Conservation (phyloP, 2,329 filamentous ascomycete genomes). For the Trichoderma atrobrunneum region DNA sequence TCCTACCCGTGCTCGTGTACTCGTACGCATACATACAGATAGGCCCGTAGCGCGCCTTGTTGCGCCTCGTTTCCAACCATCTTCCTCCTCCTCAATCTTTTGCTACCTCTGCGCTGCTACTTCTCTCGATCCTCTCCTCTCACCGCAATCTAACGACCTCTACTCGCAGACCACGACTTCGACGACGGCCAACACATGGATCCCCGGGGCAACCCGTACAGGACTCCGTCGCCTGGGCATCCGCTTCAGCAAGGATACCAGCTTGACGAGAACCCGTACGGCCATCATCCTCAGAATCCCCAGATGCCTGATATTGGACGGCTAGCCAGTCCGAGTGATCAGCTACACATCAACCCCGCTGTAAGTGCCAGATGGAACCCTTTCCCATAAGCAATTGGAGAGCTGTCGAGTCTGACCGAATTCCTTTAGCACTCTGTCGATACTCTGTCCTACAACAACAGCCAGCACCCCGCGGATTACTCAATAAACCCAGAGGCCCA, state of each 20-base stretch:
- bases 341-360: slow-evolving; percentile 78
- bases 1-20: background rate
- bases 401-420: background rate
- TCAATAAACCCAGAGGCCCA: slow-evolving; percentile 78
- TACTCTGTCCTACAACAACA: slow-evolving; percentile 48
- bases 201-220: slow-evolving; percentile 47
- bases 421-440: slow-evolving; percentile 50
- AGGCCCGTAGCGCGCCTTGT: slow-evolving; percentile 2
- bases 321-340: slow-evolving; percentile 65
- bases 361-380: slow-evolving; percentile 50
- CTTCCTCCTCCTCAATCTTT: background rate
- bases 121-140: background rate
- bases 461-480: slow-evolving; percentile 61
- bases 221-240: slow-evolving; percentile 74
- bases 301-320: slow-evolving; percentile 37
- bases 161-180: slow-evolving; percentile 53
- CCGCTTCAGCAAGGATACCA: slow-evolving; percentile 74
- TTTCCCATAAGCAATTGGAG: background rate
- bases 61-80: background rate
- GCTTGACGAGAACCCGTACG: slow-evolving; percentile 74
- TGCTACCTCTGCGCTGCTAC: background rate
- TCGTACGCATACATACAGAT: background rate
- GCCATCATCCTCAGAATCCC: slow-evolving; percentile 38
- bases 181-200: slow-evolving; percentile 58
- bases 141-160: slow-evolving; percentile 17